These are phyloP conservation scores for Emericellopsis atlantica DNA, from an alignment of 2,329 filamentous ascomycete species.

Conservation along the genomic window DNA sequence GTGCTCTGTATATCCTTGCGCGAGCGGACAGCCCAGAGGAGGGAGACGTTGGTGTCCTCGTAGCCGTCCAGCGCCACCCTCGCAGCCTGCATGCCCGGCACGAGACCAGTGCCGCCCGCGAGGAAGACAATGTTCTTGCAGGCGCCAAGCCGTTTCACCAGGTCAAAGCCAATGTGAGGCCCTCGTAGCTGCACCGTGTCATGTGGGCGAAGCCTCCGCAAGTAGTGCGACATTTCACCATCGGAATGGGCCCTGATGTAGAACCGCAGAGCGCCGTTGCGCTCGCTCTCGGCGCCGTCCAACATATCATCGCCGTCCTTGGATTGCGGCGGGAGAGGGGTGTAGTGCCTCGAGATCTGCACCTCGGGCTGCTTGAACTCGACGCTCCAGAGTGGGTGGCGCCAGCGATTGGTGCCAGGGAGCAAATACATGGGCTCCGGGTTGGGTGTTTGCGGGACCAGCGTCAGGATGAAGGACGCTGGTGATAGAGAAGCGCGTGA, in stretches of 20 bases:
- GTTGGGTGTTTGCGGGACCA: conserved; percentile 29
- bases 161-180: conserved; percentile 56
- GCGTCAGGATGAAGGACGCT: conserved; percentile 55
- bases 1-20: conserved; percentile 32
- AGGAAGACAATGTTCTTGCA: conserved; percentile 57
- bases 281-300: conserved; percentile 5
- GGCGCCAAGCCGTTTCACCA: conserved; percentile 18
- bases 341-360: conserved; percentile 86
- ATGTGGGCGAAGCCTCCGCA: conserved; percentile 52
- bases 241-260: conserved; percentile 66
- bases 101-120: conserved; percentile 86
- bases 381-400: conserved; percentile 66
- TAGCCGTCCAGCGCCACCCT: conserved; percentile 39
- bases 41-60: conserved; percentile 34
- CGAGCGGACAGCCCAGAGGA: conserved; percentile 71
- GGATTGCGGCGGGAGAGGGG: conserved; percentile 56
- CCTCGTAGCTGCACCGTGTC: conserved; percentile 65
- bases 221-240: conserved; percentile 78
- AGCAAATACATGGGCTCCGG: conserved; percentile 14
- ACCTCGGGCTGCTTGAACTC: conserved; percentile 91
- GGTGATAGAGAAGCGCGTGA: conserved; percentile 50
- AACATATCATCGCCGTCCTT: not conserved
- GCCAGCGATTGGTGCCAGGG: conserved; percentile 13
- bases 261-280: conserved; percentile 47
- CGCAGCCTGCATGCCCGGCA: conserved; percentile 74